Conservation (phyloP, 2,329 filamentous ascomycete genomes). For the Stemphylium beticola region DNA sequence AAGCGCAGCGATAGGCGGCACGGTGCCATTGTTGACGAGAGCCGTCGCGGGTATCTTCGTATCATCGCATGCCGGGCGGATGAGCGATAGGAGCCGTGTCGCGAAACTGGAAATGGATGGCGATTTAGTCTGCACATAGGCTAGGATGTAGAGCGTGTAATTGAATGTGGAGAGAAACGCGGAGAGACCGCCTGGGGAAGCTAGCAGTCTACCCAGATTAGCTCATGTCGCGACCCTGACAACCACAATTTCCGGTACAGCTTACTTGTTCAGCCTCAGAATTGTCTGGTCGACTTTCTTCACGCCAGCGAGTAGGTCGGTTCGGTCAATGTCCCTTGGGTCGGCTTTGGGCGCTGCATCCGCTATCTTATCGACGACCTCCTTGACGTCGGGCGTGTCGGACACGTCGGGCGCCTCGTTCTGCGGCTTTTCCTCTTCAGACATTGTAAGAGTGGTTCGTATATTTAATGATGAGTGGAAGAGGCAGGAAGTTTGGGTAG, state of each 20-base stretch:
- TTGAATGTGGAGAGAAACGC: constrained; percentile 56
- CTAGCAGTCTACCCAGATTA: constrained; percentile 47
- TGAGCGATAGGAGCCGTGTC: constrained; percentile 40
- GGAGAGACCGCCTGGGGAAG: constrained; percentile 53
- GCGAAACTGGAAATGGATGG: constrained; percentile 37
- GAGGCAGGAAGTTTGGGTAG: constrained; percentile 21
- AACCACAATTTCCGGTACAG: neutral
- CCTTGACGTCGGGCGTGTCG: constrained; percentile 29
- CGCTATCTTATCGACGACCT: constrained; percentile 31
- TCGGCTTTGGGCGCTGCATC: constrained; percentile 22
- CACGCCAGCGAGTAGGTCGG: constrained; percentile 36
- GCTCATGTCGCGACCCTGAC: neutral
- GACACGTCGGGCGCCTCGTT: constrained; percentile 39
- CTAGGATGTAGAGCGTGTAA: constrained; percentile 55
- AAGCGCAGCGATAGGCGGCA: constrained; percentile 44
- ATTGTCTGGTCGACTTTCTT: constrained; percentile 49
- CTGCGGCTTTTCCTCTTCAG: constrained; percentile 34
- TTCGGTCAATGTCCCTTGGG: constrained; percentile 20
- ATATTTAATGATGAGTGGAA: constrained; percentile 10
- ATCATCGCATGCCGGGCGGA: constrained; percentile 40
- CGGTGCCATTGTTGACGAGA: constrained; percentile 34
- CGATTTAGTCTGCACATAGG: constrained; percentile 51
- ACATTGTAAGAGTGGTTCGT: constrained; percentile 34
- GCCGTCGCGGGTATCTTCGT: constrained; percentile 32
- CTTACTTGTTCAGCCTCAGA: constrained; percentile 54